Evolutionary conservation across 2,329 filamentous ascomycete genomes (phyloP).

Genomic region (Bipolaris sorokiniana): DNA sequence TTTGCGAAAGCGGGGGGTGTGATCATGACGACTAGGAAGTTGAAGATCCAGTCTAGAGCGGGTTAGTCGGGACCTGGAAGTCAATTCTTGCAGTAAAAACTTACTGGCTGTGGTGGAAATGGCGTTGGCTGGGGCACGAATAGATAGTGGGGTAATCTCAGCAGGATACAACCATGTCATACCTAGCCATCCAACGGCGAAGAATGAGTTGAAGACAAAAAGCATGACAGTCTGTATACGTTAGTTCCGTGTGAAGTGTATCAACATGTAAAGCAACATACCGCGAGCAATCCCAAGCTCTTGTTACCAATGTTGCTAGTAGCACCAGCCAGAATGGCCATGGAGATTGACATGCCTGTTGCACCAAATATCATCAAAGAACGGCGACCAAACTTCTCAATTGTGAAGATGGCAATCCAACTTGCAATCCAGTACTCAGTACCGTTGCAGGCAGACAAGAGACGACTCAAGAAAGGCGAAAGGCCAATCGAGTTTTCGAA

Average conservation of each 20-base stretch:
- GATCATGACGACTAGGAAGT: conserved; percentile 72
- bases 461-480: conserved; percentile 42
- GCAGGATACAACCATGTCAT: conserved; percentile 68
- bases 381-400: conserved; percentile 48
- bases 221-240: conserved; percentile 74
- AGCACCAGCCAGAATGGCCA: conserved; percentile 45
- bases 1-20: conserved; percentile 65
- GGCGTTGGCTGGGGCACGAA: conserved; percentile 85
- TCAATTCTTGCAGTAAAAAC: not conserved
- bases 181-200: conserved; percentile 80
- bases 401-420: conserved; percentile 52
- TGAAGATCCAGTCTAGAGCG: conserved; percentile 29
- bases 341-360: conserved; percentile 43
- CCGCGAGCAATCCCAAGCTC: conserved; percentile 48
- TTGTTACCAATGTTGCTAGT: conserved; percentile 36
- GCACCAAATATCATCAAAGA: conserved; percentile 50
- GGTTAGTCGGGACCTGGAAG: conserved; percentile 64
- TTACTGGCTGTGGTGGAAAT: conserved; percentile 75
- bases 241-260: conserved; percentile 7
- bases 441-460: conserved; percentile 51
- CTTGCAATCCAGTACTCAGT: conserved; percentile 52
- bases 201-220: conserved; percentile 91
- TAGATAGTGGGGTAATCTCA: conserved; percentile 87
- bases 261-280: conserved; percentile 54
- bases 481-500: conserved; percentile 52